Percentiles rank a stretch among this genome's conserved stretches.
Evolutionary conservation across 345 rosid genomes (phyloP).

Genomic region (Corymbia maculata): DNA sequence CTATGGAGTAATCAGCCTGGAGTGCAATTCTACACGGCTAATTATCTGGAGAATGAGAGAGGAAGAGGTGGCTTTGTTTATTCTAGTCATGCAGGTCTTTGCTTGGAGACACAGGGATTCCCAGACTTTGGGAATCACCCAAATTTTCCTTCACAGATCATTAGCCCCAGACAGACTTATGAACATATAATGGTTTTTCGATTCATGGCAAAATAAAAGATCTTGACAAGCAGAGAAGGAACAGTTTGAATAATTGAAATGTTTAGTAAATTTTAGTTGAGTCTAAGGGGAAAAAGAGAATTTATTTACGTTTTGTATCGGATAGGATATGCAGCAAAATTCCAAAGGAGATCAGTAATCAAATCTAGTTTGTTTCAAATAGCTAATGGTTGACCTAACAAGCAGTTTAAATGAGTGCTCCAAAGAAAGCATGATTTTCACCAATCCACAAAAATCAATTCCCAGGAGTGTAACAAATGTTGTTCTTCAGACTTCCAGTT

Average conservation of each 20-base stretch:
- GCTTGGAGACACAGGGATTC: slow-evolving; percentile 71
- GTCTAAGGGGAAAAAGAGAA: neutral
- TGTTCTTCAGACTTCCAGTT: no score
- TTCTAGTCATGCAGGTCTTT: slow-evolving; percentile 33
- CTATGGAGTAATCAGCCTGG: slow-evolving; percentile 59
- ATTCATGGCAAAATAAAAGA: slow-evolving; percentile 29
- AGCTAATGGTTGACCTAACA: neutral
- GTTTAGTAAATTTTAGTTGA: neutral
- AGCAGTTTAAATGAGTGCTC: no score
- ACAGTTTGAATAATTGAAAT: neutral
- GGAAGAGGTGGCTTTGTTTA: slow-evolving; percentile 49
- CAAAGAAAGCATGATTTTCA: no score
- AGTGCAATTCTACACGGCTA: slow-evolving; percentile 60
- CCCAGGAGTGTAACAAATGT: no score
- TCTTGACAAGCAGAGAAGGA: neutral
- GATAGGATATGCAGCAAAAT: neutral
- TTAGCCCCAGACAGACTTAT: slow-evolving; percentile 45
- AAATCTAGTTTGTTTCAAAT: neutral
- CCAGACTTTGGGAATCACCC: slow-evolving; percentile 65
- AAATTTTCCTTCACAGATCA: slow-evolving; percentile 56
- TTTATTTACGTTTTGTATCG: neutral
- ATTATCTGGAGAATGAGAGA: slow-evolving; percentile 22
- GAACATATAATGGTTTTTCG: slow-evolving; percentile 52
- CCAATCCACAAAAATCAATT: no score
- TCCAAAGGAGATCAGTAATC: neutral